Evolutionary conservation across 148 eudicot species (phyloP).

Genomic region (Rhododendron molle): DNA sequence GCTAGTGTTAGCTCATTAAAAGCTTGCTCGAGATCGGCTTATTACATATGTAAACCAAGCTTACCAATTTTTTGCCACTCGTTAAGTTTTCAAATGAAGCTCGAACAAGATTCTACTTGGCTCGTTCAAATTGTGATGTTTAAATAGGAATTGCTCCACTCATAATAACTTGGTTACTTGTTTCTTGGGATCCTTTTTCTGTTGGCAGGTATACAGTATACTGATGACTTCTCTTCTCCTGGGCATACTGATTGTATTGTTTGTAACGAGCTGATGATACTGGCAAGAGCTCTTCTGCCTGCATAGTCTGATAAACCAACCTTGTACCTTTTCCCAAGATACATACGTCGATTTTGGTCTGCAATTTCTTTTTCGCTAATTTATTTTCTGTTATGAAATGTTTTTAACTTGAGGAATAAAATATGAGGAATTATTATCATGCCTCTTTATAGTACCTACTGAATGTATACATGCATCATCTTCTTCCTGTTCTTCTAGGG

Average conservation of each 20-base stretch:
- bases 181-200: not conserved
- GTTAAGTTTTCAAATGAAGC: not conserved
- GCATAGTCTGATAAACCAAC: not conserved
- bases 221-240: not conserved
- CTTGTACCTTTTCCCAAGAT: not conserved
- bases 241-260: not conserved
- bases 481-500: not conserved
- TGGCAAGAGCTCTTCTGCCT: not conserved
- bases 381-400: not conserved
- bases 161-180: not conserved
- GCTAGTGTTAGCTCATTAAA: not conserved
- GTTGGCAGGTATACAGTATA: slow-evolving; percentile 16
- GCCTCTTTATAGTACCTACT: not conserved
- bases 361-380: not conserved
- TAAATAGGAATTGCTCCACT: no score
- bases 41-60: not conserved
- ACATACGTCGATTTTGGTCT: not conserved
- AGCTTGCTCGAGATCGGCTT: not conserved
- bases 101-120: not conserved
- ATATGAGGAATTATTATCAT: not conserved
- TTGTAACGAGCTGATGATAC: not conserved
- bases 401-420: not conserved
- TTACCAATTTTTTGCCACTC: not conserved
- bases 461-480: not conserved
- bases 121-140: no score